Conservation (phyloP, 768 basidiomycete species). For the Pleurotus sapidus region DNA sequence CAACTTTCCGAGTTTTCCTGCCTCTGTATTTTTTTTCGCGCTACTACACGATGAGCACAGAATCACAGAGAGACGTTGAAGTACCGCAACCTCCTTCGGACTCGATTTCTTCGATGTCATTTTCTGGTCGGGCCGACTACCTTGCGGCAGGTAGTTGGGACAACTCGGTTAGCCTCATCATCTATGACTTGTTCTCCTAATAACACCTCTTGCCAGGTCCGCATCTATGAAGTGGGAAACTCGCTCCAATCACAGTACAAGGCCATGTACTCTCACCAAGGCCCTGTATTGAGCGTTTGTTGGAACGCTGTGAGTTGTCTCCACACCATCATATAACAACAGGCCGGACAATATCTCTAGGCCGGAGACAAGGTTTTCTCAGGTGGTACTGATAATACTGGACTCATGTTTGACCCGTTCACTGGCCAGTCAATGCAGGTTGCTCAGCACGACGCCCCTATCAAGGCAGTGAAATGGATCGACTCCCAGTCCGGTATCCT, state of each 20-base stretch:
- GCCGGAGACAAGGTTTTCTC: slow-evolving; percentile 91
- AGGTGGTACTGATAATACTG: slow-evolving; percentile 93
- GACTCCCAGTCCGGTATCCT: slow-evolving; percentile 61
- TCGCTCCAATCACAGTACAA: slow-evolving; percentile 60
- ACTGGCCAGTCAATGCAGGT: slow-evolving; percentile 83
- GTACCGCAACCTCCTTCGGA: slow-evolving; percentile 62
- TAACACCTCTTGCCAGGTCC: slow-evolving; percentile 40
- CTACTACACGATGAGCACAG: no score
- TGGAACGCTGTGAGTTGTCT: slow-evolving; percentile 58
- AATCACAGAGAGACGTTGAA: slow-evolving; percentile 48
- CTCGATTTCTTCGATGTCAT: slow-evolving; percentile 63
- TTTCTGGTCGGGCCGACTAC: slow-evolving; percentile 65
- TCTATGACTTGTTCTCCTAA: no score
- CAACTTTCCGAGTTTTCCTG: no score
- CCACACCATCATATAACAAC: background rate
- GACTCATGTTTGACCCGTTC: slow-evolving; percentile 86
- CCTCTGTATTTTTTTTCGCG: no score
- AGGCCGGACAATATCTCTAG: slow-evolving; percentile 34
- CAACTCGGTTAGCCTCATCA: slow-evolving; percentile 49
- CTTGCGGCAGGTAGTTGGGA: slow-evolving; percentile 78
- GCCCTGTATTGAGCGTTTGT: slow-evolving; percentile 63
- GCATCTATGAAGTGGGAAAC: slow-evolving; percentile 67
- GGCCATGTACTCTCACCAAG: slow-evolving; percentile 70
- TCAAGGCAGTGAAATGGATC: slow-evolving; percentile 80
- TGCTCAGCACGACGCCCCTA: slow-evolving; percentile 87